Evolutionary conservation across 2,329 filamentous ascomycete species (phyloP).

Genomic region (Bertia moriformis): DNA sequence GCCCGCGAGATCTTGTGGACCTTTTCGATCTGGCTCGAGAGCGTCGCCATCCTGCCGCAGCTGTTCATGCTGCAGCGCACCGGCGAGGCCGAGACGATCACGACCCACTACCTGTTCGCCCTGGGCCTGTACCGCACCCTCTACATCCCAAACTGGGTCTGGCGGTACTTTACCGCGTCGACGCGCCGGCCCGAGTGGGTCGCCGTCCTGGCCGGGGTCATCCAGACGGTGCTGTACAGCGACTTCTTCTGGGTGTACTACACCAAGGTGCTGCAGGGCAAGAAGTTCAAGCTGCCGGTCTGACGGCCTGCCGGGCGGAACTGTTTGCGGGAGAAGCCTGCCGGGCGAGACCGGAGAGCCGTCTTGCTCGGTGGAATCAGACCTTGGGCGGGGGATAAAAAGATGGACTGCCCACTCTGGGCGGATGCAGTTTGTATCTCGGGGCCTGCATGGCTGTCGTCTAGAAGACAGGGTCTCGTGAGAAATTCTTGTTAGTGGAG

Average conservation of each 20-base stretch:
- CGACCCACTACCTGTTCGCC: constrained; percentile 91
- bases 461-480: too few relatives aligned
- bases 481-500: too few relatives aligned
- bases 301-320: constrained; percentile 23
- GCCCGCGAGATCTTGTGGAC: constrained; percentile 83
- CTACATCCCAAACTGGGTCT: constrained; percentile 99
- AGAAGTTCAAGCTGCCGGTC: constrained; percentile 76
- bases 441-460: too few relatives aligned
- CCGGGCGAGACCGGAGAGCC: too few relatives aligned
- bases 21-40: constrained; percentile 96
- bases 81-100: constrained; percentile 97
- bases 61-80: constrained; percentile 97
- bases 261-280: constrained; percentile 80
- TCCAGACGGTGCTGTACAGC: constrained; percentile 91
- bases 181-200: constrained; percentile 69
- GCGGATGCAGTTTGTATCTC: too few relatives aligned
- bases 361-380: too few relatives aligned
- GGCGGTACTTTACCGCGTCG: constrained; percentile 65
- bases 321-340: not conserved
- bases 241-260: constrained; percentile 99
- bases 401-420: too few relatives aligned
- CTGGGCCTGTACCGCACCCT: constrained; percentile 80
- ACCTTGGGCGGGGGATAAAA: too few relatives aligned
- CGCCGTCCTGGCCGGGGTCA: constrained; percentile 71
- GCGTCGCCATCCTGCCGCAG: constrained; percentile 93